These are phyloP conservation scores for Agrostemma githago DNA, from an alignment of 148 eudicot species.

Conservation along the genomic window DNA sequence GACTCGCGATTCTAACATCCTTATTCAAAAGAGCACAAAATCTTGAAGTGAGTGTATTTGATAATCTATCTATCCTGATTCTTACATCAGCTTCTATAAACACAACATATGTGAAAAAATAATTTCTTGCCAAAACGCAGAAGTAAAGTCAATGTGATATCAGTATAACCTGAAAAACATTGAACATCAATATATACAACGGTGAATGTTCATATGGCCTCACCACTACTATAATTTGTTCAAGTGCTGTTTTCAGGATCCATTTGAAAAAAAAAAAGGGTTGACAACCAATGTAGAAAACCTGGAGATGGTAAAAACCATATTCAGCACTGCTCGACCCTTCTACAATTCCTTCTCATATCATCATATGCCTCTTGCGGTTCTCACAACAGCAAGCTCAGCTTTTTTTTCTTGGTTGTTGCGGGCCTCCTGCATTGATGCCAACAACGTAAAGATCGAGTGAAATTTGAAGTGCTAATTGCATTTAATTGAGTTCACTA, in stretches of 20 bases:
- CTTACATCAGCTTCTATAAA: background rate
- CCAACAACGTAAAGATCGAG: conserved; percentile 70
- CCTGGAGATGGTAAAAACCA: conserved; percentile 44
- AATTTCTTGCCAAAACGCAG: background rate
- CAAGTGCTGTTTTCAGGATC: conserved; percentile 33
- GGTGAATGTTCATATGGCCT: background rate
- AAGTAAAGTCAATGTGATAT: background rate
- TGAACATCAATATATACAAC: background rate
- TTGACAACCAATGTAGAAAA: conserved; percentile 45
- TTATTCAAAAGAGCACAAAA: background rate
- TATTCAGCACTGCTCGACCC: conserved; percentile 50
- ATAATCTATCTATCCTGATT: background rate
- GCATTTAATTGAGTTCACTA: background rate
- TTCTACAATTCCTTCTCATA: conserved; percentile 58
- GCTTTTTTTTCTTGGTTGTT: conserved; percentile 26
- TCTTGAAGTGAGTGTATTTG: background rate
- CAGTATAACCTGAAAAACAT: background rate
- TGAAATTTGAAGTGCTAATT: conserved; percentile 31
- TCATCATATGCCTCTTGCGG: conserved; percentile 54
- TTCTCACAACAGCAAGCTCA: conserved; percentile 55
- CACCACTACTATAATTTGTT: conserved; percentile 15
- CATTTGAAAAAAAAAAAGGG: conserved; percentile 30
- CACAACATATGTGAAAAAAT: background rate
- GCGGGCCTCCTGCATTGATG: conserved; percentile 57
- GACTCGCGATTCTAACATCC: background rate